Evolutionary conservation across 495 filamentous ascomycete species (phyloP).

Genomic region (Penicillium pulvis): DNA sequence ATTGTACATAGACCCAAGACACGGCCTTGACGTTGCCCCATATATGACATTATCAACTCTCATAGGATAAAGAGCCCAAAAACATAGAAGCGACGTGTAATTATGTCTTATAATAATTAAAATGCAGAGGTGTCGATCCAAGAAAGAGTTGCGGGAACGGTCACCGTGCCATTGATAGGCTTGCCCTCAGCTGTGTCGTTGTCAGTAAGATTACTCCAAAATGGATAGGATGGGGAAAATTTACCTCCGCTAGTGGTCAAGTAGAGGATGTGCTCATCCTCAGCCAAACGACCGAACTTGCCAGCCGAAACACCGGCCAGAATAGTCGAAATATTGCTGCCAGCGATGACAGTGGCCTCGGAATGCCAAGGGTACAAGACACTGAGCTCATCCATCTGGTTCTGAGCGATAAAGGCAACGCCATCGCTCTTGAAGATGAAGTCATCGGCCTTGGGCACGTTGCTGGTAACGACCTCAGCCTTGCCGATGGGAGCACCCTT

Average conservation of each 20-base stretch:
- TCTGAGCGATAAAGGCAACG: conserved; percentile 3
- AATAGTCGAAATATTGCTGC: conserved; percentile 4
- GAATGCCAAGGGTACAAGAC: neutral
- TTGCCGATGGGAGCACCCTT: neutral
- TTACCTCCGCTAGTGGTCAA: conserved; percentile 7
- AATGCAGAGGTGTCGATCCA: neutral
- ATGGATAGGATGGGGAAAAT: neutral
- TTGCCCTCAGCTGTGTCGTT: neutral
- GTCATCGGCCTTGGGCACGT: conserved; percentile 5
- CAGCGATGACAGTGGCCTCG: neutral
- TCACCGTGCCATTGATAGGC: conserved; percentile 4
- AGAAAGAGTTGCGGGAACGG: conserved; percentile 3
- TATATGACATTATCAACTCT: neutral
- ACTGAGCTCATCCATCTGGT: conserved; percentile 9
- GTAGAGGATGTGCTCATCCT: conserved; percentile 2
- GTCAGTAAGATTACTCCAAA: neutral
- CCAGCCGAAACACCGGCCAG: conserved; percentile 6
- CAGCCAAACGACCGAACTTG: conserved; percentile 5
- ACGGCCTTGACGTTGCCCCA: too few relatives aligned
- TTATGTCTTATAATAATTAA: neutral
- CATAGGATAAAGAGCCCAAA: neutral
- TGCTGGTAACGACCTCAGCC: conserved; percentile 1
- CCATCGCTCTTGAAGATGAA: conserved; percentile 5
- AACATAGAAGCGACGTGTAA: neutral
- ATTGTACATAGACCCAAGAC: neutral